phyloP scores from a whole-genome alignment of 345 rosid species.

The Geranium rotundifolium region DNA sequence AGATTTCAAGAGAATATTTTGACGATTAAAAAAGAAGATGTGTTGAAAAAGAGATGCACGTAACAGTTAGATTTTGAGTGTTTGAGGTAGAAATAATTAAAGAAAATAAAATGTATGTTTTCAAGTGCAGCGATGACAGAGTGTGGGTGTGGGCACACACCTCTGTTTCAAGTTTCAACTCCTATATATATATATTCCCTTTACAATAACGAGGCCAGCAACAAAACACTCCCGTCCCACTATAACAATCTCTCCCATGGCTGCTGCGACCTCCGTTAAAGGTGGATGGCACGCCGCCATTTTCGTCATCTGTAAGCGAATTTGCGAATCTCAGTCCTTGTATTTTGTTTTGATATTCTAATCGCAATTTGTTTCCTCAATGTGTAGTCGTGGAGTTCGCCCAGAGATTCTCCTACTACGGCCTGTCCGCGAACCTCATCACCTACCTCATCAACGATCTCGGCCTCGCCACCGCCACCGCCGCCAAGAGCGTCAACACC shows the following conservation, averaged over 20 bases:
- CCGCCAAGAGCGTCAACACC: constrained; percentile 58
- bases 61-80: too few relatives aligned
- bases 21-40: too few relatives aligned
- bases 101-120: too few relatives aligned
- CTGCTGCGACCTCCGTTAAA: constrained; percentile 8
- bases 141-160: too few relatives aligned
- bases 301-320: constrained; percentile 56
- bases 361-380: neutral
- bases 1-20: too few relatives aligned
- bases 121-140: too few relatives aligned
- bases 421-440: constrained; percentile 66
- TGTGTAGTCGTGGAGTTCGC: constrained; percentile 72
- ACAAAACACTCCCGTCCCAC: too few relatives aligned
- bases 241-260: neutral
- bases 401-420: constrained; percentile 72
- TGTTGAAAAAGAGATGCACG: too few relatives aligned
- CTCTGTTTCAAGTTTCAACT: too few relatives aligned
- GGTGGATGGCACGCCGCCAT: constrained; percentile 91
- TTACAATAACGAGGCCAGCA: too few relatives aligned
- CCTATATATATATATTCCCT: too few relatives aligned
- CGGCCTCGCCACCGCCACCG: constrained; percentile 37
- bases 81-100: too few relatives aligned
- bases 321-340: constrained; percentile 3
- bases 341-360: neutral
- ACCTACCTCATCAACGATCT: constrained; percentile 59